Evolutionary conservation across 1,284 basidiomycete genomes (phyloP), one percentile per base, ranked within the genome.

Genomic region (Apiotrichum mycotoxinovorans): DNA sequence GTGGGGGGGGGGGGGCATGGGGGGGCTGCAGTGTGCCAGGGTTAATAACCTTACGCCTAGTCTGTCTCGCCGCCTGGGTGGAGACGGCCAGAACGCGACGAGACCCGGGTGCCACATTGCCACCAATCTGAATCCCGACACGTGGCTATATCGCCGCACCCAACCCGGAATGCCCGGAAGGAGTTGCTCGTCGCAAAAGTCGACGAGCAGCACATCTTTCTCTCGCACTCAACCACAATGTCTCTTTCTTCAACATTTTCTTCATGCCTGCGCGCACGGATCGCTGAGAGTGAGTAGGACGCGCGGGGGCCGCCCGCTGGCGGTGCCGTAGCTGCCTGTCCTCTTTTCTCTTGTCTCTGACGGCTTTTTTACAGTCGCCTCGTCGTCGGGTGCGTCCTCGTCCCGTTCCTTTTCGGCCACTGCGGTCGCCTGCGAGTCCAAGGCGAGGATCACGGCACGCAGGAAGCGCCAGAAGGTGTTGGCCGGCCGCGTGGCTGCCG

Each of bases 401-500:
- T 54, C 52, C 10, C 52, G 52, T 9, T 33, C 27, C 27, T 54
- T 54, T 33, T 41, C 44, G 2, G 37, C 52, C 3, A 30, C 49
- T 7, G 38, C 49, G n/a, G 18, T 42, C 38, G 41, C 50, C 17
- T 26, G 40, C 44, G 59, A 57, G 56, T 61, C 59, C 8, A 20
- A 34, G 27, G 50, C 44, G 40, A 57, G 50, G 46, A 52, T 53
- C 40, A 51, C 44, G 11, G 62, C 58, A 11, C 56, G 58, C 20
- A 42, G 62, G 41, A 60, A 60, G 54, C 51, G 52, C 25, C 40
- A 49, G 17, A 63, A 63, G 54, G 56, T 58, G 23, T 34, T 58
- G 2, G 40, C 45, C 20, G 40, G 37, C n/a, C 58, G 62, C 10
- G 34, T 27, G 11, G 43, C 23, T 15, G 27, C 26, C 7, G 54